Evolutionary conservation across 2,329 filamentous ascomycete genomes (phyloP), one percentile per base, ranked within the genome.

Genomic region (Lachnellula hyalina): DNA sequence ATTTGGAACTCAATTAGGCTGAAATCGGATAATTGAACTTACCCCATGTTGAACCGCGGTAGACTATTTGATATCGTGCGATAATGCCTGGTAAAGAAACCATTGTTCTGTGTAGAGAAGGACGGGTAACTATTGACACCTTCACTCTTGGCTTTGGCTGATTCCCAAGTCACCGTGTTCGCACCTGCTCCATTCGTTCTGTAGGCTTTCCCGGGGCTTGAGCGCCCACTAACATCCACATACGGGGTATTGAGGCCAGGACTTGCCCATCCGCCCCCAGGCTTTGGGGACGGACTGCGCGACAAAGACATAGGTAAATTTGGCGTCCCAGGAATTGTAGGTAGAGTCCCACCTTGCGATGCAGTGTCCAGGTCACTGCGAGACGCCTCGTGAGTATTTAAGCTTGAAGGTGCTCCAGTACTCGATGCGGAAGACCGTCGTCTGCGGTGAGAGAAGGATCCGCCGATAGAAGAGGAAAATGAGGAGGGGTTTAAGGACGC

Each of bases 181-280:
- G 80, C 79, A 69, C 78, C 82, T 54, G 75, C 65, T 51, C 77
- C 77, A 63, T 47, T 47, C 21, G 14, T 23, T 47, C 73, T 68
- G 72, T 79, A 71, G 66, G 73, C 69, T 73, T 62, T 61, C 7
- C 55, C 75, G 63, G 89, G 87, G 68, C 85, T 90, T 38, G 83
- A 83, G 62, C 82, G 80, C 58, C 86, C 86, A 70, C 86, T 89
- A 55, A 75, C 71, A 52, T 67, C 66, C 53, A 73, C 73, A 64
- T 73, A 76, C 61, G 83, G 84, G 57, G 87, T 84, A 67, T 83
- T 87, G 68, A 90, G 79, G 61, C 86, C 89, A 53, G 88, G 90
- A 73, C 87, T 94, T 54, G 89, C 84, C 92, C 93, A 96, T 65
- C 91, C 91, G 68, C 90, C 90, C 66, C 88, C 87, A 58, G 85